Conservation (phyloP, 768 basidiomycete species). For the Serendipita sp. region DNA sequence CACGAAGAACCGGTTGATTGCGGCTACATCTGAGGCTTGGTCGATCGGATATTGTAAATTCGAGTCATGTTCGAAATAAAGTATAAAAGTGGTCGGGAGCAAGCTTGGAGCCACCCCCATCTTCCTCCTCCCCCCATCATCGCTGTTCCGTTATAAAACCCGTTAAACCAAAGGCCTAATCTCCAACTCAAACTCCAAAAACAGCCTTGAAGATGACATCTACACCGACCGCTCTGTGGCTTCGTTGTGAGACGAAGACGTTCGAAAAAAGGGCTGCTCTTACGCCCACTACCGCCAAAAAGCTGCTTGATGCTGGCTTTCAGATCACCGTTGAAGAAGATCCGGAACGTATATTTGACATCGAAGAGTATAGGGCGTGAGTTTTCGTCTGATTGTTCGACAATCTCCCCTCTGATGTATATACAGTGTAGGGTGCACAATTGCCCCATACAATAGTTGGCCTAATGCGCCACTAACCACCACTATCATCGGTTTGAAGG, state of each 20-base stretch:
- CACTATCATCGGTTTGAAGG: constrained; percentile 91
- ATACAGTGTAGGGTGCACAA: constrained; percentile 69
- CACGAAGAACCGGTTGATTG: background rate
- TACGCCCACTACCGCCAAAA: constrained; percentile 80
- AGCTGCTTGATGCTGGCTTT: constrained; percentile 79
- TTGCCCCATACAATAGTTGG: constrained; percentile 84
- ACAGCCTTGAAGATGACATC: background rate
- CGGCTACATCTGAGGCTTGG: no score
- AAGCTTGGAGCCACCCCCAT: background rate
- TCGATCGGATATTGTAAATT: no score
- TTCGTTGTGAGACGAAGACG: constrained; percentile 92
- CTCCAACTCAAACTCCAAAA: background rate
- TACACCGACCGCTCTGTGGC: constrained; percentile 44
- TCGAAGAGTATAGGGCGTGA: constrained; percentile 83
- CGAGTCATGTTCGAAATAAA: no score
- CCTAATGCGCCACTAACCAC: constrained; percentile 52
- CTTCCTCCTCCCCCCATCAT: background rate
- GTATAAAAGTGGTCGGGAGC: background rate
- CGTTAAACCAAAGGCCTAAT: background rate
- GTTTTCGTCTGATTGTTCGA: constrained; percentile 18
- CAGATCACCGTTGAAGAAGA: constrained; percentile 85
- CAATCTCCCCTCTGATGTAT: constrained; percentile 4
- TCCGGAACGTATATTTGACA: constrained; percentile 84
- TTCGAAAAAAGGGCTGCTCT: constrained; percentile 88
- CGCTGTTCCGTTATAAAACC: background rate